phyloP scores from a whole-genome alignment of 345 rosid genomes.

The Ceriops zippeliana region DNA sequence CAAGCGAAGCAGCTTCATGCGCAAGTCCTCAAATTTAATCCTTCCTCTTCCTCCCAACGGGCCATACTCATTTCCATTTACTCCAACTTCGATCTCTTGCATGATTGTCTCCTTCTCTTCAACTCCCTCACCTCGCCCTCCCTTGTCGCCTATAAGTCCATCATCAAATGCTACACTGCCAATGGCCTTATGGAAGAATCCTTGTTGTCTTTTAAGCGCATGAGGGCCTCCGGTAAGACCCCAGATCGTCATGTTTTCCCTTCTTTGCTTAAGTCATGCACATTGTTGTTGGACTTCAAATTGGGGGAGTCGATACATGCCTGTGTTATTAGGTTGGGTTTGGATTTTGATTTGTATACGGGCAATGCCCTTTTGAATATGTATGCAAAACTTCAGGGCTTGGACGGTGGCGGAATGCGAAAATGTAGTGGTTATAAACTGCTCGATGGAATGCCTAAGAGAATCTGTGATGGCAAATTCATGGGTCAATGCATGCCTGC shows the following conservation, averaged over 20 bases:
- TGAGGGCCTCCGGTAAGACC: constrained; percentile 56
- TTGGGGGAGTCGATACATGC: constrained; percentile 80
- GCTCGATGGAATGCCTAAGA: constrained; percentile 46
- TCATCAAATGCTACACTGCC: constrained; percentile 59
- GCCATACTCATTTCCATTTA: constrained; percentile 57
- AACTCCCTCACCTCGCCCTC: constrained; percentile 49
- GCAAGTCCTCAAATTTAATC: constrained; percentile 48
- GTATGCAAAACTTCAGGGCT: constrained; percentile 57
- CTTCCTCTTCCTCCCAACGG: constrained; percentile 31
- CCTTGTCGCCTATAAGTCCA: constrained; percentile 65
- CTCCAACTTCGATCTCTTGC: constrained; percentile 52
- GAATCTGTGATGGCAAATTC: constrained; percentile 8
- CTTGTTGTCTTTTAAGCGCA: constrained; percentile 42
- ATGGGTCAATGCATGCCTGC: not conserved
- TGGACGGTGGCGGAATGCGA: constrained; percentile 4
- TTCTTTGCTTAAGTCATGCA: constrained; percentile 61
- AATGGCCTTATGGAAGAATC: constrained; percentile 42
- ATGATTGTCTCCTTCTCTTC: constrained; percentile 48
- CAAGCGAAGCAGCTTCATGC: constrained; percentile 75
- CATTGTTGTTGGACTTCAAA: constrained; percentile 47
- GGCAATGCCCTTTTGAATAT: constrained; percentile 85
- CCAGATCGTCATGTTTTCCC: constrained; percentile 72
- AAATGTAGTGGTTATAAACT: constrained; percentile 5
- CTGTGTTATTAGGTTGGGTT: constrained; percentile 53
- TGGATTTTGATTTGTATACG: constrained; percentile 60